A percentile compares a stretch with the other conserved stretches of the same genome.
phyloP scores from a whole-genome alignment of 345 rosid species.

The Dipteronia dyeriana region DNA sequence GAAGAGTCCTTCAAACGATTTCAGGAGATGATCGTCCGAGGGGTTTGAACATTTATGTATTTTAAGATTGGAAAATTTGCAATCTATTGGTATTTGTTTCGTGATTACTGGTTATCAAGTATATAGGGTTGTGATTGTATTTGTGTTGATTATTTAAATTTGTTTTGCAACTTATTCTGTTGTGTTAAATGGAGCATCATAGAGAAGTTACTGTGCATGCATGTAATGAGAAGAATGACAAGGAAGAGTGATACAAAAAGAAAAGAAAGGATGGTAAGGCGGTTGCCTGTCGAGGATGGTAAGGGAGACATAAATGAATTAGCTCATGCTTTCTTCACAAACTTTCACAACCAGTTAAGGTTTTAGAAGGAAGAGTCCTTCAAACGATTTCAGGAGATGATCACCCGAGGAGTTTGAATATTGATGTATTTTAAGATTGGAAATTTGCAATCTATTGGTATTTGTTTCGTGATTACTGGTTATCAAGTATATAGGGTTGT shows the following conservation, averaged over 20 bases:
- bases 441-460: not conserved
- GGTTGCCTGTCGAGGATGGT: constrained; percentile 9
- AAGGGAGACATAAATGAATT: constrained; percentile 30
- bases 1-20: constrained; percentile 34
- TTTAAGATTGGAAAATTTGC: not conserved
- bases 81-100: not conserved
- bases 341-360: constrained; percentile 35
- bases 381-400: constrained; percentile 31
- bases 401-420: constrained; percentile 21
- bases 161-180: too few relatives aligned
- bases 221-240: not conserved
- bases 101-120: not conserved
- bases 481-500: too few relatives aligned
- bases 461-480: not conserved
- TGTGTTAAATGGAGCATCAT: constrained; percentile 15
- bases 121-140: too few relatives aligned
- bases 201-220: not conserved
- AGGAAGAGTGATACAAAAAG: not conserved
- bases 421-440: not conserved
- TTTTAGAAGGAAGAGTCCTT: constrained; percentile 37
- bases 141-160: too few relatives aligned
- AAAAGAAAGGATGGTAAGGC: not conserved
- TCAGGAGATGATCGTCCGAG: constrained; percentile 31
- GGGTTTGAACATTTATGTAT: not conserved
- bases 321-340: constrained; percentile 37